These are phyloP conservation scores for Xylariaceae sp. DNA, from an alignment of 2,329 filamentous ascomycete genomes.

Conservation along the genomic window DNA sequence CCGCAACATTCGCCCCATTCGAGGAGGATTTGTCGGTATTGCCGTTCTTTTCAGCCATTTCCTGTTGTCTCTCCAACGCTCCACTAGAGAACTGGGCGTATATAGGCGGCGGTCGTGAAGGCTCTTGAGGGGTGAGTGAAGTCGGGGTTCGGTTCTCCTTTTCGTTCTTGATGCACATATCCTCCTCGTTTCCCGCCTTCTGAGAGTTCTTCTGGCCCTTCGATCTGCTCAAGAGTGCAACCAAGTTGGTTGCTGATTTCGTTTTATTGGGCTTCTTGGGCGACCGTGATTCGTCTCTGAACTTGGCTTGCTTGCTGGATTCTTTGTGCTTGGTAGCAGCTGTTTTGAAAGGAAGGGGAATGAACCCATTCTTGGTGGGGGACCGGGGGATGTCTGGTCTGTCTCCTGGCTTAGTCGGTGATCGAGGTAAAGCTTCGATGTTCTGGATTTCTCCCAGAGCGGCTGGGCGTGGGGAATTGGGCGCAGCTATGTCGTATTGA, in stretches of 20 bases:
- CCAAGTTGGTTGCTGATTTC: slow-evolving; percentile 81
- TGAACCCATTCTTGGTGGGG: slow-evolving; percentile 26
- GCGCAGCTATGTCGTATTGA: slow-evolving; percentile 27
- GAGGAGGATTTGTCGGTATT: slow-evolving; percentile 15
- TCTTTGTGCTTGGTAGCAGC: slow-evolving; percentile 36
- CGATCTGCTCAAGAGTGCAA: slow-evolving; percentile 65
- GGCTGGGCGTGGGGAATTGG: slow-evolving; percentile 36
- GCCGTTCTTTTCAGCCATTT: slow-evolving; percentile 9
- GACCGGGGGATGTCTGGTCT: slow-evolving; percentile 18
- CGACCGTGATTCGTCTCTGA: slow-evolving; percentile 39
- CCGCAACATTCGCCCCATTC: slow-evolving; percentile 17
- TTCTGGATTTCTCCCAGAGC: slow-evolving; percentile 55
- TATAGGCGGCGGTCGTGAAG: slow-evolving; percentile 64
- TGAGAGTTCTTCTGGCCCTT: slow-evolving; percentile 67
- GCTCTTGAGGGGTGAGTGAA: slow-evolving; percentile 36
- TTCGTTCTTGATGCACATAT: slow-evolving; percentile 51
- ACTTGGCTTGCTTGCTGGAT: slow-evolving; percentile 29
- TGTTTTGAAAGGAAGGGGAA: slow-evolving; percentile 35
- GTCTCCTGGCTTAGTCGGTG: slow-evolving; percentile 21
- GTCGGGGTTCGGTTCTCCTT: slow-evolving; percentile 77
- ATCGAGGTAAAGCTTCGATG: slow-evolving; percentile 24
- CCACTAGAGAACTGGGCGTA: slow-evolving; percentile 66
- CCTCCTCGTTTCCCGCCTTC: slow-evolving; percentile 45
- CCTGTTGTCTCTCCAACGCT: slow-evolving; percentile 27
- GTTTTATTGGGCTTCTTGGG: slow-evolving; percentile 64